Evolutionary conservation across 768 basidiomycete species (phyloP), one percentile per base, ranked within the genome.

Genomic region (Tephrocybe sp.): DNA sequence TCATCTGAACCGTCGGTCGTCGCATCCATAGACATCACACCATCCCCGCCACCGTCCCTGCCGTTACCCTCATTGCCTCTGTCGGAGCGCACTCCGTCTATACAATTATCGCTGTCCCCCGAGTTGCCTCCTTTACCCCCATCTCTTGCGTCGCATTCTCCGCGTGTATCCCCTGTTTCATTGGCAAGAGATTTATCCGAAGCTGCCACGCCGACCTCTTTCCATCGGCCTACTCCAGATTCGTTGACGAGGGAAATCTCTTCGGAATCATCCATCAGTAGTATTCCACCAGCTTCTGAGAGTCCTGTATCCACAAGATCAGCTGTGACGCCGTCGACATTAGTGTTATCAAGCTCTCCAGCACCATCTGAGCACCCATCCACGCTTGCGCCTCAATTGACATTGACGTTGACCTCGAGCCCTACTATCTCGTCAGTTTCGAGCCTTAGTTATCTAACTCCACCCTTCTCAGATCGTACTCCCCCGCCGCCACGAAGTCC

Each of bases 371-470:
- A 62, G 31, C 55, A 59, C 21, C 55, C 58, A 21, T 58, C 58
- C 2, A 56, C 61, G 6, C 53, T 55, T 15, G 49, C 52, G 8
- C 60, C 51, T 13, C 56, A 44, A 5, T 11, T 44, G 12, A 22
- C 35, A 3, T 47, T 56, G 42, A 51, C 58, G 27, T 55, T 57
- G 6, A 31, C 62, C 4, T 56, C 59, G 3, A 60, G 54, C 35
- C 60, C 60, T 4, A 58, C 58, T 5, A 59, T 58, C 12, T 52
- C 60, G 12, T 62, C 63, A 6, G 41, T 61, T 2, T 73, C 70
- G 9, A 71, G 72, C 0, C 59, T 76, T 2, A 72, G 72, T 21
- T 75, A 69, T 39, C 56, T 77, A 35, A 72, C 76, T 0, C 70
- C 76, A 30, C 69, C 76, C 3, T 77, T 76, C 1, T 55, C 71